phyloP scores from a whole-genome alignment of 768 basidiomycete genomes.

The Podaxis rugospora region DNA sequence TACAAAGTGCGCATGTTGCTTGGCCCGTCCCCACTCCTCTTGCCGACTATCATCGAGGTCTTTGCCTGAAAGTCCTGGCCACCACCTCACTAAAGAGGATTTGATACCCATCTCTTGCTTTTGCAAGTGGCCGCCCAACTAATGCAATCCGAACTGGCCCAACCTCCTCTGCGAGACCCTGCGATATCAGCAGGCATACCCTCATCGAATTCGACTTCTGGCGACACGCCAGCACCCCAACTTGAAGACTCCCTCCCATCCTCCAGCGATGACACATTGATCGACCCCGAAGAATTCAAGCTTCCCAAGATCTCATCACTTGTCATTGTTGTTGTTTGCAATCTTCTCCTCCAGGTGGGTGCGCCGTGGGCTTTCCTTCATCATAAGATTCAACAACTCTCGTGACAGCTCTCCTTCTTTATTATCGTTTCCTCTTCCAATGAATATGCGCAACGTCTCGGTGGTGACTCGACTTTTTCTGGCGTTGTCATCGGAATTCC shows the following conservation, averaged over 20 bases:
- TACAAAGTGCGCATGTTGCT: not conserved
- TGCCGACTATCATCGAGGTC: not conserved
- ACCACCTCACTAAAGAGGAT: too few relatives aligned
- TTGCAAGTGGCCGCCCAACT: too few relatives aligned
- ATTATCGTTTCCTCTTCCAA: conserved; percentile 65
- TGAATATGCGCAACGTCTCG: conserved; percentile 55
- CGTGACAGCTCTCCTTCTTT: conserved; percentile 55
- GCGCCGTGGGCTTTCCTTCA: not conserved
- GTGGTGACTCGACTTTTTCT: conserved; percentile 62
- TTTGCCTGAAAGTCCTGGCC: too few relatives aligned
- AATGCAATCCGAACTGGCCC: too few relatives aligned
- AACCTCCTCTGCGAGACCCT: too few relatives aligned
- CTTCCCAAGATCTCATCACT: conserved; percentile 23
- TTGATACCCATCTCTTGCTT: too few relatives aligned
- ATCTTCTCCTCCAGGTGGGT: conserved; percentile 26
- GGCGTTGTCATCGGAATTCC: conserved; percentile 68
- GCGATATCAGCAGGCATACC: not conserved
- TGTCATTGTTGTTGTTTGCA: conserved; percentile 24
- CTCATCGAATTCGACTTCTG: not conserved
- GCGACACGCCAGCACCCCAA: not conserved
- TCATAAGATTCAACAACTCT: not conserved
- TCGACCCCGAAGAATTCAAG: conserved; percentile 20
- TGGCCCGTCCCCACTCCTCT: not conserved
- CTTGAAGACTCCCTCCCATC: not conserved
- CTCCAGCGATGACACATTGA: not conserved